A percentile compares a stretch with the other conserved stretches of the same genome.
These are phyloP conservation scores for Mortierella sp. DNA, from an alignment of 371 early-diverging fungal species.

Conservation along the genomic window DNA sequence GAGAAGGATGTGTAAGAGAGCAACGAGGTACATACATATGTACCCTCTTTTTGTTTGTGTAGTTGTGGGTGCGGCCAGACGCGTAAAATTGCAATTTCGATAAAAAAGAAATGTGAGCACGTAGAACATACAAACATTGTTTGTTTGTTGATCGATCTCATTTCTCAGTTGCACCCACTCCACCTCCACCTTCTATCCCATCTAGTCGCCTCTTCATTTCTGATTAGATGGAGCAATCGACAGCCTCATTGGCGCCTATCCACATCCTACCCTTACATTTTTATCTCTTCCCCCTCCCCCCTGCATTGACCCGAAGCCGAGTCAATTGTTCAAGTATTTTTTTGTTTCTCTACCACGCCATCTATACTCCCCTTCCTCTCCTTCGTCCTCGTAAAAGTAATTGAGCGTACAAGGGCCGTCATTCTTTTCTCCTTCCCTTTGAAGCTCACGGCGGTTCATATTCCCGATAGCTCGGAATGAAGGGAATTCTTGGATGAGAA, in stretches of 20 bases:
- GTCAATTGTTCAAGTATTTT: background rate
- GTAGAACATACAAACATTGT: background rate
- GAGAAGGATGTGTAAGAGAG: background rate
- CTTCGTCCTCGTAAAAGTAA: background rate
- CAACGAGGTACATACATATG: background rate
- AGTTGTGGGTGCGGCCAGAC: background rate
- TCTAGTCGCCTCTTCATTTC: background rate
- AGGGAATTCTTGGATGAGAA: background rate
- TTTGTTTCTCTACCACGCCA: background rate
- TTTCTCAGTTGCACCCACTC: too few species aligned
- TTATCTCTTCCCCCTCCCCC: background rate
- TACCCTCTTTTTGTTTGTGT: background rate
- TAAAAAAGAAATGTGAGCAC: background rate
- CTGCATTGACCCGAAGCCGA: background rate
- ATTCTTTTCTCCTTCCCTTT: background rate
- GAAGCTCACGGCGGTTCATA: background rate
- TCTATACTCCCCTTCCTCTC: background rate
- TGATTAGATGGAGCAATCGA: background rate
- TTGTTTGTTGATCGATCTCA: background rate
- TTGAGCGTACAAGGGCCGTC: background rate
- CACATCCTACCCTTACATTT: background rate
- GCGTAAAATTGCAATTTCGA: conserved; percentile 9
- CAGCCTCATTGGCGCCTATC: background rate
- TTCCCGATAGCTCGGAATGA: background rate
- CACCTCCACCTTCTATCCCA: background rate